Percentiles rank a stretch among this genome's conserved stretches.
Conservation (phyloP, 225 moss, liverwort and hornwort genomes). For the Sphagnum tenellum region DNA sequence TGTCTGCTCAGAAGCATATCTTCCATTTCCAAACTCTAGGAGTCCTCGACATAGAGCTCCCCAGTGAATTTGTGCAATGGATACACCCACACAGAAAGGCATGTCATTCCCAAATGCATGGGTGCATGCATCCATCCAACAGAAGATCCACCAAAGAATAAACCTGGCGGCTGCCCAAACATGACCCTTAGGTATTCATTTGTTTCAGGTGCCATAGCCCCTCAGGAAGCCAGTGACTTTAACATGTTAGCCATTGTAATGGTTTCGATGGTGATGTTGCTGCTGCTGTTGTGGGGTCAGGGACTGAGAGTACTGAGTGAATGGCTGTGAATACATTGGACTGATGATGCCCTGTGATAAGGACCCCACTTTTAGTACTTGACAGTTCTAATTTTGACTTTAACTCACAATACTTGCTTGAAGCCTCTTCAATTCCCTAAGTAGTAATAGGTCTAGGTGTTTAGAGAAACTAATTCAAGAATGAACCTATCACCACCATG, state of each 20-base stretch:
- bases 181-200: too few relatives aligned
- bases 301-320: slow-evolving; percentile 54
- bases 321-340: slow-evolving; percentile 52
- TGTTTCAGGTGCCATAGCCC: background rate
- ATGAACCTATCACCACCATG: too few relatives aligned
- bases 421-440: background rate
- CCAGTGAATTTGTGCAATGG: too few relatives aligned
- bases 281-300: slow-evolving; percentile 13
- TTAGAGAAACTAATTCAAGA: too few relatives aligned
- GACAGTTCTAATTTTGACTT: background rate
- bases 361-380: background rate
- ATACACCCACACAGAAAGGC: too few relatives aligned
- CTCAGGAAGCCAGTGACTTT: background rate
- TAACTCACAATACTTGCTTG: background rate
- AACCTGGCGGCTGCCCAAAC: too few relatives aligned
- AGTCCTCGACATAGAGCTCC: too few relatives aligned
- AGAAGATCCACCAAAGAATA: too few relatives aligned
- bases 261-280: slow-evolving; percentile 48
- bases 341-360: slow-evolving; percentile 39
- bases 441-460: background rate
- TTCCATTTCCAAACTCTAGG: too few relatives aligned
- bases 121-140: too few relatives aligned
- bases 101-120: too few relatives aligned
- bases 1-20: too few relatives aligned
- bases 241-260: slow-evolving; percentile 40